phyloP scores from a whole-genome alignment of 257 asterid species.

The Linderniella brevidens region DNA sequence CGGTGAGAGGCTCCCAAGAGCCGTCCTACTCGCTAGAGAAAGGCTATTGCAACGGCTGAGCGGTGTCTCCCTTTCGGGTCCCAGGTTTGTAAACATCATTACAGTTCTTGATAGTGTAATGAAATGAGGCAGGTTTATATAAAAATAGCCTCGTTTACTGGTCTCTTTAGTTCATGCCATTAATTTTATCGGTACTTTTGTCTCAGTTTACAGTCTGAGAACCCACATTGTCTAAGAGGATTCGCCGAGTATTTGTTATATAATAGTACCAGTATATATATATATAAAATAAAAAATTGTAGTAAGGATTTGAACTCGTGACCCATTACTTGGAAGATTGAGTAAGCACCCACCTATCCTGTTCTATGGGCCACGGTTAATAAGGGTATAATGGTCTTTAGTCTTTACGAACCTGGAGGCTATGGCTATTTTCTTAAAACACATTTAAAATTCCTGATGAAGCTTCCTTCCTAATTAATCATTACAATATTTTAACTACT shows the following conservation, averaged over 20 bases:
- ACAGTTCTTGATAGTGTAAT: not conserved
- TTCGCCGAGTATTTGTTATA: too few relatives aligned
- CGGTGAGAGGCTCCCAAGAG: slow-evolving; percentile 73
- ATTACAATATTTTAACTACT: not conserved
- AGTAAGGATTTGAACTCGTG: too few relatives aligned
- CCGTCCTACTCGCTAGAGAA: slow-evolving; percentile 85
- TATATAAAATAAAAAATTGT: too few relatives aligned
- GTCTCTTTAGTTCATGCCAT: not conserved
- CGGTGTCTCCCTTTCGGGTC: slow-evolving; percentile 49
- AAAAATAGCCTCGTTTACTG: too few relatives aligned
- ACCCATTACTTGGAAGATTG: too few relatives aligned
- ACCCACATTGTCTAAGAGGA: not conserved
- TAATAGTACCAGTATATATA: too few relatives aligned
- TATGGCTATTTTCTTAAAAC: not conserved
- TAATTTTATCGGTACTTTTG: not conserved
- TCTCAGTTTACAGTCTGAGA: not conserved
- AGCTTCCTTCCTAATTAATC: not conserved
- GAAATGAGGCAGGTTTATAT: not conserved
- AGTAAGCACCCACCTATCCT: too few relatives aligned
- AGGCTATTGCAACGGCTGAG: slow-evolving; percentile 76
- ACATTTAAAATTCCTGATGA: not conserved
- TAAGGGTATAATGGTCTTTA: too few relatives aligned
- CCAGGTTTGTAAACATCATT: slow-evolving; percentile 27
- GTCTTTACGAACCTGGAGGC: too few relatives aligned
- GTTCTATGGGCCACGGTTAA: too few relatives aligned